Evolutionary conservation across 169 alveolate species (phyloP).

Genomic region (Eimeria necatrix): DNA sequence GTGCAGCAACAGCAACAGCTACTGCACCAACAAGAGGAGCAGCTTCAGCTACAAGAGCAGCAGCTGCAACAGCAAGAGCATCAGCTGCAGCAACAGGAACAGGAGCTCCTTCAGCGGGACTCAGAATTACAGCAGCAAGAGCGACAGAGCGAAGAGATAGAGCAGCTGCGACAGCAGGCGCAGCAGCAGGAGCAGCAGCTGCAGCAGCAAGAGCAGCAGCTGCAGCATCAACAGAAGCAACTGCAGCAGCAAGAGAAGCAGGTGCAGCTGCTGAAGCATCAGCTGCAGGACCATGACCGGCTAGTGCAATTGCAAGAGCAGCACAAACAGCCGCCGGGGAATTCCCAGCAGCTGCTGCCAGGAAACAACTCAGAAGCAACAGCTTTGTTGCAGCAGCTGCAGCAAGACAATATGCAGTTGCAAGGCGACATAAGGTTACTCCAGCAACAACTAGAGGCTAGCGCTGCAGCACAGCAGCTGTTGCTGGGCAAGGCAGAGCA

Average conservation of each 20-base stretch:
- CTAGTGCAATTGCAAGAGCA: slow-evolving; percentile 45
- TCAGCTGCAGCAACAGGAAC: slow-evolving; percentile 56
- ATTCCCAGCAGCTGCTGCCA: neutral
- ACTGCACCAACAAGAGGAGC: slow-evolving; percentile 34
- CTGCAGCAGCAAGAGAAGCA: slow-evolving; percentile 35
- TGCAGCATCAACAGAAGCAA: slow-evolving; percentile 42
- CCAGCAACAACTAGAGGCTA: slow-evolving; percentile 66
- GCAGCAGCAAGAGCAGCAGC: slow-evolving; percentile 65
- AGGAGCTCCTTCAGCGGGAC: slow-evolving; percentile 41
- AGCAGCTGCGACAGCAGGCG: slow-evolving; percentile 20
- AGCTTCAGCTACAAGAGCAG: slow-evolving; percentile 49
- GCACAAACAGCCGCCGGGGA: slow-evolving; percentile 27
- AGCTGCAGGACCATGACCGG: slow-evolving; percentile 43
- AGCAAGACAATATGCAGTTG: slow-evolving; percentile 55
- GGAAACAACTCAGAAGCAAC: neutral
- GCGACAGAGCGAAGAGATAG: neutral
- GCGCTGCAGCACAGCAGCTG: slow-evolving; percentile 62
- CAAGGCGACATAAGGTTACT: neutral
- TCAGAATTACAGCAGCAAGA: slow-evolving; percentile 6
- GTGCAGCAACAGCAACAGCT: slow-evolving; percentile 51
- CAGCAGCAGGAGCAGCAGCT: slow-evolving; percentile 57
- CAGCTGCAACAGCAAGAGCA: slow-evolving; percentile 57
- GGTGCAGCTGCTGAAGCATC: neutral
- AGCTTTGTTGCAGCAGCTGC: slow-evolving; percentile 45
- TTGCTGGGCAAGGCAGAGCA: slow-evolving; percentile 68